These are phyloP conservation scores for Epicoccum sorghinum DNA, from an alignment of 2,329 filamentous ascomycete genomes.

Conservation along the genomic window DNA sequence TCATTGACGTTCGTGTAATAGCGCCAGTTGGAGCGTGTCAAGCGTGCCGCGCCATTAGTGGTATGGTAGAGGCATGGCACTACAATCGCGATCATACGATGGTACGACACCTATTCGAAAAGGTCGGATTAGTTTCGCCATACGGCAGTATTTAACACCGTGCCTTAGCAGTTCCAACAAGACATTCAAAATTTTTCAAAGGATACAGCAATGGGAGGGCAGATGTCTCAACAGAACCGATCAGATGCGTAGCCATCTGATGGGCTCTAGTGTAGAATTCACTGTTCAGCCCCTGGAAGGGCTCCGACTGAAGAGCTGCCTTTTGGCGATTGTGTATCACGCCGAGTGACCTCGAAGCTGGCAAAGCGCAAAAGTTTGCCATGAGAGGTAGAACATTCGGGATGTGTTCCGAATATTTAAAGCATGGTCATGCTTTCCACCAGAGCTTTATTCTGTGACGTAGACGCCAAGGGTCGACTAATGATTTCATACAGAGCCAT, in stretches of 20 bases:
- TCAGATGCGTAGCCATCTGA: too few relatives aligned
- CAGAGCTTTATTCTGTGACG: conserved; percentile 7
- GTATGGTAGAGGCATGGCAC: not conserved
- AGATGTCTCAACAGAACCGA: too few relatives aligned
- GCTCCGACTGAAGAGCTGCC: too few relatives aligned
- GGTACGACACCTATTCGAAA: conserved; percentile 5
- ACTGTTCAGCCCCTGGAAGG: too few relatives aligned
- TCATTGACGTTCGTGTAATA: not conserved
- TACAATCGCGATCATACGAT: not conserved
- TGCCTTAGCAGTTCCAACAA: too few relatives aligned
- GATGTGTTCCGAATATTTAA: not conserved
- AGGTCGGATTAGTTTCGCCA: not conserved
- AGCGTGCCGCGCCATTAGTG: conserved; percentile 6
- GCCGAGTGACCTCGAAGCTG: too few relatives aligned
- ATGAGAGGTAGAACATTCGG: not conserved
- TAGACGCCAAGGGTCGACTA: conserved; percentile 2
- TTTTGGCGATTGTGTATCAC: too few relatives aligned
- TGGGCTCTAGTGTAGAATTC: too few relatives aligned
- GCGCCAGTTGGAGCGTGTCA: conserved; percentile 1
- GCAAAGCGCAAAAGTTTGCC: too few relatives aligned
- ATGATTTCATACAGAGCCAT: not conserved
- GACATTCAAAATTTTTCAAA: too few relatives aligned
- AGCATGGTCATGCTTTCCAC: conserved; percentile 1
- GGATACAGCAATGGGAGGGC: too few relatives aligned
- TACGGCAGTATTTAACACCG: too few relatives aligned